Percentiles rank a stretch among this genome's conserved stretches.
These are phyloP conservation scores for Acacia concinna DNA, from an alignment of 331 rosid species.

Conservation along the genomic window DNA sequence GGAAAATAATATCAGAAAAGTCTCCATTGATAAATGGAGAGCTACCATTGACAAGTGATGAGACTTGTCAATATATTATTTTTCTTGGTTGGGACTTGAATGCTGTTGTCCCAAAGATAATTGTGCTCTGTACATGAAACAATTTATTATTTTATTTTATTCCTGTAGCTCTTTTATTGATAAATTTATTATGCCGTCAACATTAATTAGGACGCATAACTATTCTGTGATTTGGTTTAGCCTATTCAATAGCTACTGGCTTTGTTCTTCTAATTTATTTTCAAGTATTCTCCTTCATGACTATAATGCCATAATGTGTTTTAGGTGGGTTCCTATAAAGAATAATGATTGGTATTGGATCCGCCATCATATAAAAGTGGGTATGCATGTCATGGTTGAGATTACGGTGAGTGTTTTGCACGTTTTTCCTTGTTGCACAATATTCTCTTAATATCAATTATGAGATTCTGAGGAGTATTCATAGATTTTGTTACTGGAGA, in stretches of 20 bases:
- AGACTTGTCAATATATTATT: too few relatives aligned
- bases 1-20: too few relatives aligned
- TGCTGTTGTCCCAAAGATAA: too few relatives aligned
- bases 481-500: not conserved
- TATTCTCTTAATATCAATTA: conserved; percentile 24
- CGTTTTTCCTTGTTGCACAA: conserved; percentile 21
- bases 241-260: conserved; percentile 19
- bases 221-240: conserved; percentile 22
- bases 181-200: conserved; percentile 20
- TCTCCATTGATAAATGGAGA: too few relatives aligned
- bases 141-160: conserved; percentile 15
- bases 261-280: conserved; percentile 26
- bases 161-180: conserved; percentile 5
- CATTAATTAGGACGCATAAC: not conserved
- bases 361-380: conserved; percentile 96
- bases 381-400: conserved; percentile 84
- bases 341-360: conserved; percentile 97
- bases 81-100: too few relatives aligned
- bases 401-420: conserved; percentile 67
- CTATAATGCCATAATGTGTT: conserved; percentile 40
- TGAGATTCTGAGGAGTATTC: not conserved
- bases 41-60: too few relatives aligned
- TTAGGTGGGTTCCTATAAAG: conserved; percentile 95
- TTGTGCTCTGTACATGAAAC: conserved; percentile 13
- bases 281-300: conserved; percentile 27